These are phyloP conservation scores for Ogataea haglerorum DNA, from an alignment of 805 yeast genomes.

Conservation along the genomic window DNA sequence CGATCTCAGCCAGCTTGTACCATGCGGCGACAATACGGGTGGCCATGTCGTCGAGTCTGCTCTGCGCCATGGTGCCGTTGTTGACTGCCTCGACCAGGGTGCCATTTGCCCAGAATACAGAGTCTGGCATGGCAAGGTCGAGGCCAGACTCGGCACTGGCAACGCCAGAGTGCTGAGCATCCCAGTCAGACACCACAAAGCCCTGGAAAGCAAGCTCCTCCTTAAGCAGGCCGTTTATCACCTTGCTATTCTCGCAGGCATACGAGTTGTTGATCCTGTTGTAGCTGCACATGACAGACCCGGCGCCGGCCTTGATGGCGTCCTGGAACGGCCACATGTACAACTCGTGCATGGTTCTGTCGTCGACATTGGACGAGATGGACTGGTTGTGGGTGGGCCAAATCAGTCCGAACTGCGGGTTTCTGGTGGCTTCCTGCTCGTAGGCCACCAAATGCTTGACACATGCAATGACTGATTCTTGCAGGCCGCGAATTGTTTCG, in stretches of 20 bases:
- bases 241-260: constrained; percentile 57
- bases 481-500: constrained; percentile 52
- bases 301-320: constrained; percentile 56
- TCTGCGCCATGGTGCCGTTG: constrained; percentile 52
- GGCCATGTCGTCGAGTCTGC: constrained; percentile 60
- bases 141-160: constrained; percentile 54
- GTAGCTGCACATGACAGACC: constrained; percentile 60
- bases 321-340: constrained; percentile 69
- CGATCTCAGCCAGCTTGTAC: constrained; percentile 39
- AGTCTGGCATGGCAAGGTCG: constrained; percentile 66
- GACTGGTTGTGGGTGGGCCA: constrained; percentile 39
- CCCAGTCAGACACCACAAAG: constrained; percentile 65
- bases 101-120: constrained; percentile 47
- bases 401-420: constrained; percentile 35
- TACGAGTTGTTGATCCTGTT: constrained; percentile 54
- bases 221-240: constrained; percentile 52
- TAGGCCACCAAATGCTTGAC: constrained; percentile 58
- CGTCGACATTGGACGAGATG: constrained; percentile 49
- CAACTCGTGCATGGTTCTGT: constrained; percentile 57
- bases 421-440: constrained; percentile 59
- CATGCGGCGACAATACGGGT: constrained; percentile 56
- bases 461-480: constrained; percentile 56
- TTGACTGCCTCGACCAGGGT: constrained; percentile 51
- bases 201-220: constrained; percentile 67
- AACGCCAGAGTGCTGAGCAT: constrained; percentile 59